Evolutionary conservation across 2,329 filamentous ascomycete species (phyloP).

Genomic region (Nothophaeocryptopus gaeumannii): DNA sequence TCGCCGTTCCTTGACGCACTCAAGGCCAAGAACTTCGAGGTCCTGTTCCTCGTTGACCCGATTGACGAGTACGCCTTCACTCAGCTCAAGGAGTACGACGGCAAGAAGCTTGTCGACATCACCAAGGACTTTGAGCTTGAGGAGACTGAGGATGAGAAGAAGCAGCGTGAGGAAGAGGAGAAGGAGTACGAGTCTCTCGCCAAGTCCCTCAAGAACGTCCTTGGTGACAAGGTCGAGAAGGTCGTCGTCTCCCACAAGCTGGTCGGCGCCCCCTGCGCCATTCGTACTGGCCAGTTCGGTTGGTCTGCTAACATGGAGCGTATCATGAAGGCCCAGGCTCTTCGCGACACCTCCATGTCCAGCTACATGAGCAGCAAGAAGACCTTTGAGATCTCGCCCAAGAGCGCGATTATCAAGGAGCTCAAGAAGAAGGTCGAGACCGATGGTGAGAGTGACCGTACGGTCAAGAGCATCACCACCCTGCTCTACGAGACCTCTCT

Average conservation of each 20-base stretch:
- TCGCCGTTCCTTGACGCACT: slow-evolving; percentile 98
- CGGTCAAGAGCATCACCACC: slow-evolving; percentile 98
- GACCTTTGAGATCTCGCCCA: slow-evolving; percentile 99
- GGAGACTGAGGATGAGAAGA: slow-evolving; percentile 99
- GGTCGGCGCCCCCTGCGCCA: slow-evolving; percentile 88
- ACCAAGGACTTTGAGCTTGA: slow-evolving; percentile 99
- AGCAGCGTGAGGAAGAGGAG: slow-evolving; percentile 88
- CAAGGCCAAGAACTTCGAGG: slow-evolving; percentile 99
- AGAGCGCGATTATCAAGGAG: slow-evolving; percentile 96
- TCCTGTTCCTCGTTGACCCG: slow-evolving; percentile 98
- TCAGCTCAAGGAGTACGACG: slow-evolving; percentile 99
- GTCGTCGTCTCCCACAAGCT: slow-evolving; percentile 99
- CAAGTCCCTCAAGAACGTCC: slow-evolving; percentile 98
- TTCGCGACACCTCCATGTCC: slow-evolving; percentile 99
- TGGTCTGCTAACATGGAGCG: slow-evolving; percentile 99
- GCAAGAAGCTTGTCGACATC: slow-evolving; percentile 99
- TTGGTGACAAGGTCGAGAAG: slow-evolving; percentile 99
- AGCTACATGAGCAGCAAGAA: slow-evolving; percentile 99
- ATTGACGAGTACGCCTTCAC: slow-evolving; percentile 99
- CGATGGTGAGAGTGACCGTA: slow-evolving; percentile 97
- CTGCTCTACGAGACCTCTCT: slow-evolving; percentile 98
- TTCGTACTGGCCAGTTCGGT: slow-evolving; percentile 98
- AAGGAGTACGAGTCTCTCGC: slow-evolving; percentile 95
- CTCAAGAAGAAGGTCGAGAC: slow-evolving; percentile 98
- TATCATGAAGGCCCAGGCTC: slow-evolving; percentile 99